Evolutionary conservation across 495 filamentous ascomycete genomes (phyloP).

Genomic region (Penicillium desertorum): DNA sequence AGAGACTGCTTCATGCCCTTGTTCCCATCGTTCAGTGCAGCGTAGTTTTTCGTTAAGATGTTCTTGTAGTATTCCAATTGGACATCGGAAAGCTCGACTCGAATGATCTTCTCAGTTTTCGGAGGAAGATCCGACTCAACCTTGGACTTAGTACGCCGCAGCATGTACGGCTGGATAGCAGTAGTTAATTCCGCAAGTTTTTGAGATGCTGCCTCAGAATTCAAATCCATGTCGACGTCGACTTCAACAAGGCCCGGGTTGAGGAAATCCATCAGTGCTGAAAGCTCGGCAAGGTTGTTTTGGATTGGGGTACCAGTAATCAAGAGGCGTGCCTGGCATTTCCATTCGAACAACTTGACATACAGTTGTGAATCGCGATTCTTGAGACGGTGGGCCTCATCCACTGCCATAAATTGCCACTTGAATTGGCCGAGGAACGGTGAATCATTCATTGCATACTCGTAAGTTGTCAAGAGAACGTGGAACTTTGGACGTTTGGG

Average conservation of each 20-base stretch:
- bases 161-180: constrained; percentile 83
- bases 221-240: constrained; percentile 84
- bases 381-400: constrained; percentile 96
- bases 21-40: constrained; percentile 84
- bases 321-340: constrained; percentile 78
- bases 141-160: constrained; percentile 95
- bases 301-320: constrained; percentile 98
- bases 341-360: constrained; percentile 76
- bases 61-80: constrained; percentile 99
- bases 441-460: constrained; percentile 82
- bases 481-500: constrained; percentile 87
- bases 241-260: constrained; percentile 86
- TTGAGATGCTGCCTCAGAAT: constrained; percentile 63
- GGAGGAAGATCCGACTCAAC: constrained; percentile 94
- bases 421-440: constrained; percentile 80
- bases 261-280: constrained; percentile 90
- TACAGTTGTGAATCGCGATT: constrained; percentile 94
- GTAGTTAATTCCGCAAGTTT: constrained; percentile 70
- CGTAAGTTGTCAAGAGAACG: constrained; percentile 91
- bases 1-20: constrained; percentile 89
- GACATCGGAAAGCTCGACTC: constrained; percentile 91
- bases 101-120: constrained; percentile 98
- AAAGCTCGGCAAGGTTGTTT: constrained; percentile 90
- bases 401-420: constrained; percentile 95
- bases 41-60: constrained; percentile 94